Evolutionary conservation across 345 rosid species (phyloP), one percentile per base, ranked within the genome.

Genomic region (Cardamine resedifolia): DNA sequence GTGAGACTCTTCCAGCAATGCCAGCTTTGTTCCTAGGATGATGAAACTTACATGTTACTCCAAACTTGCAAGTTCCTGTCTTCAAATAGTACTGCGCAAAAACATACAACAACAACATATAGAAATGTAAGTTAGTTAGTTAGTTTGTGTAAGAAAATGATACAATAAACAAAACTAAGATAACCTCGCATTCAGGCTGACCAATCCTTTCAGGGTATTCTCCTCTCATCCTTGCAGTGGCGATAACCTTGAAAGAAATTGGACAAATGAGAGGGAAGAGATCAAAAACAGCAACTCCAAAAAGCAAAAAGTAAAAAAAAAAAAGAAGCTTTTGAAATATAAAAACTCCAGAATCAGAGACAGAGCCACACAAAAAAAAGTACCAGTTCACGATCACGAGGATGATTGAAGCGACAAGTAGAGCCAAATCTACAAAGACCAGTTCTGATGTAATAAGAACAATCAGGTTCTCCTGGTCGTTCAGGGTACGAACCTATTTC

Each of bases 41-140:
- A 83, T 96, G 92, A 80, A 96, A 96, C 85, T 92, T 96, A 90
- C 99, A 96, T 68, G 99, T 96, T 70, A 92, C 96, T 70, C 99
- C 99, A 84, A 96, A 96, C 83, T 88, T 96, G 84, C 99, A 96
- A n/a, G 96, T 92, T 78, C 99, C 99, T 39, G 98, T 96, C 86
- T 90, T 92, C 79, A 96, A 79, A 76, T 86, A 96, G 84, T 88
- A 92, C 99, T 96, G 86, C 4, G 0, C 50, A 70, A 77, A n/a
- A n/a, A n/a, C n/a, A n/a, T n/a, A n/a, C n/a, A n/a, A n/a, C n/a
- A n/a, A n/a, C n/a, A n/a, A 58, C 66, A 62, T 43, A 80, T 58
- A 78, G 50, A 60, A 43, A 77, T 56, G 38, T 33, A 79, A 66
- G 27, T 30, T 66, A 44, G 56, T 36, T 38, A 66, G 27, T 41